Base-by-base conservation (phyloP, 75 land plant genomes). In the Chamaecyparis obtusa region DNA sequence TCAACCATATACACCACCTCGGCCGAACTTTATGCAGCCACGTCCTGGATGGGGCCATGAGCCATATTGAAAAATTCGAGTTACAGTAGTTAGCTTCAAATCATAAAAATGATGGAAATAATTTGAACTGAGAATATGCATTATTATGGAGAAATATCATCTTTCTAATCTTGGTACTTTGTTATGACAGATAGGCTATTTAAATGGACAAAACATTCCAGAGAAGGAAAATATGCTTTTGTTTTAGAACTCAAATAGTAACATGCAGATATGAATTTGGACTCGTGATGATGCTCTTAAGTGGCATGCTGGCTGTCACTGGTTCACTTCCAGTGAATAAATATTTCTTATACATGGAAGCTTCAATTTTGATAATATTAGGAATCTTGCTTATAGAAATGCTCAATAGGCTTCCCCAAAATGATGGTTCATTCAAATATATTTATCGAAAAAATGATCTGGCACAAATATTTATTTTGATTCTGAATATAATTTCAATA, bases 31-130 rank as follows among this genome's bases (percentile, higher is more conserved):
- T 41, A 81, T 81, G 83, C 48, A 8, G 32, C 83, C 83, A 19
- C 83, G 48, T n/a, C 44, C 83, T 27, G 48, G 83, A 39, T 81
- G 83, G 83, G 83, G 83, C 44, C 48, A 81, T 27, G 10, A 39
- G 36, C 49, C 27, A 30, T 81, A 81, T 41, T 81, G 81, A 78
- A 81, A 81, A 81, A 37, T 60, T 60, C 1, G 24, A 60, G 69
- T 60, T 72, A 13, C 76, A 32, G 76, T 32, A 72, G 36, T 72
- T 72, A 72, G 69, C 27, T 60, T 60, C 69, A 60, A 3, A 72
- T 33, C 36, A 30, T 32, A 32, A 33, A 33, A 10, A 9, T 72
- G 14, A 9, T 30, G 33, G 35, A 3, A 71, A 32, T 35, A 33
- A 10, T 71, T n/a, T 72, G 37, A 72, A 35, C 76, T 72, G 36